Conservation (phyloP, 176 grass and related monocot genomes). For the Neostapfia colusana region DNA sequence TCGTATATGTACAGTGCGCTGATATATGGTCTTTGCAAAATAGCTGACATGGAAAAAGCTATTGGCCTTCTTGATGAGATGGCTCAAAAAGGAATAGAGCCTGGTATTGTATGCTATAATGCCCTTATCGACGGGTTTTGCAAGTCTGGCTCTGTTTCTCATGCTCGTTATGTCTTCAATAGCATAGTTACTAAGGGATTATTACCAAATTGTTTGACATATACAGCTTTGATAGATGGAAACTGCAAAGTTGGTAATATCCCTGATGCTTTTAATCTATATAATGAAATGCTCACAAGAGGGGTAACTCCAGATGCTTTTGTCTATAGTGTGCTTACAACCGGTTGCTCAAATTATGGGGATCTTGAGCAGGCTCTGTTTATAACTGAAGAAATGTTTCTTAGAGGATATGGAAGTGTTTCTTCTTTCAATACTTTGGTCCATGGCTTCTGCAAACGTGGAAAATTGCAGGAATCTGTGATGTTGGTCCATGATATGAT, state of each 20-base stretch:
- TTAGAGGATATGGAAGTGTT: conserved; percentile 39
- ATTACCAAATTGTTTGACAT: conserved; percentile 58
- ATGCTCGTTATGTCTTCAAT: conserved; percentile 49
- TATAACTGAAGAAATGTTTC: conserved; percentile 42
- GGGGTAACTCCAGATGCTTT: conserved; percentile 58
- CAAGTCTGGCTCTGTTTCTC: conserved; percentile 58
- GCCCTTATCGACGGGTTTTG: conserved; percentile 58
- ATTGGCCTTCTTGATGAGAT: conserved; percentile 63
- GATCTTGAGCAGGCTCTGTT: conserved; percentile 41
- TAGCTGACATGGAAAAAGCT: conserved; percentile 54
- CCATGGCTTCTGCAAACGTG: conserved; percentile 63
- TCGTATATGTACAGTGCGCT: conserved; percentile 61
- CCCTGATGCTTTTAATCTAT: conserved; percentile 49
- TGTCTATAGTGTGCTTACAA: conserved; percentile 48
- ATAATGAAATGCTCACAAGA: conserved; percentile 64
- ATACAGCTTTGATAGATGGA: conserved; percentile 71
- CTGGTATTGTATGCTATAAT: conserved; percentile 66
- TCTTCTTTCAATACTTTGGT: conserved; percentile 54
- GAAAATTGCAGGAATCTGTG: conserved; percentile 54
- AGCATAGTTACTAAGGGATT: conserved; percentile 50
- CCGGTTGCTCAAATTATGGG: conserved; percentile 44
- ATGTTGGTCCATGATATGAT: conserved; percentile 54
- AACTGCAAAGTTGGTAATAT: conserved; percentile 57
- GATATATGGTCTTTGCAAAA: conserved; percentile 66
- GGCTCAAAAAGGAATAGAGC: conserved; percentile 59